Base-by-base conservation (phyloP, 495 filamentous ascomycete genomes). In the Penicillium cosmopolitanum region DNA sequence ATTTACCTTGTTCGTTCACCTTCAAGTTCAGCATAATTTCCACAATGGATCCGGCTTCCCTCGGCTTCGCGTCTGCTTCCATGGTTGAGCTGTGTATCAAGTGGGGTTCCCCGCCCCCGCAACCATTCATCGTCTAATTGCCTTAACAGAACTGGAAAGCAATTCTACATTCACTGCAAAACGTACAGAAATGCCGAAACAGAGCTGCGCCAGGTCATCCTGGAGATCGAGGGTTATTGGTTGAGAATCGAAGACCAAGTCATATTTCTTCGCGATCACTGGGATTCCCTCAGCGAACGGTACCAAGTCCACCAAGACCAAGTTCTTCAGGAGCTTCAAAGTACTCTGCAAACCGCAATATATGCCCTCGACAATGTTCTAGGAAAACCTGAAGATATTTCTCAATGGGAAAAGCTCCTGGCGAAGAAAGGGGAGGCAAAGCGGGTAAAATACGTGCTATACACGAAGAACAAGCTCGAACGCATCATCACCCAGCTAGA, bases 101-200 rank as follows among this genome's bases (percentile, higher is more conserved):
- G 44, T 47, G 44, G 44, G 44, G 6, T 47, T 47, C 44, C 44
- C 44, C 44, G 44, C 44, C 19, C 44, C 44, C 44, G 16, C 44
- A 21, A 11, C 9, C 18, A 7, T 12, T 23, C 2, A 47, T 44
- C 11, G n/a, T 15, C n/a, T 13, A 44, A 7, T 23, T 23, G 8
- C 9, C 19, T 43, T 5, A 2, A 43, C 6, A 47, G 44, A 15
- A 10, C 44, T 47, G 44, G 44, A 23, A 47, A 23, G 13, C 8
- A 47, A 47, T 11, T 47, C 19, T 23, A 47, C 9, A 25, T 21
- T 4, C 19, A 11, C 44, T 47, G 44, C 44, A 21, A 47, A 8
- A 47, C 18, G 19, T 47, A 47, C 15, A 21, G 15, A 23, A 21
- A 47, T 13, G 44, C 19, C 7, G 44, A 47, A 21, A 23, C 21